Evolutionary conservation across 2,329 filamentous ascomycete species (phyloP).

Genomic region (Colletotrichum incanum): DNA sequence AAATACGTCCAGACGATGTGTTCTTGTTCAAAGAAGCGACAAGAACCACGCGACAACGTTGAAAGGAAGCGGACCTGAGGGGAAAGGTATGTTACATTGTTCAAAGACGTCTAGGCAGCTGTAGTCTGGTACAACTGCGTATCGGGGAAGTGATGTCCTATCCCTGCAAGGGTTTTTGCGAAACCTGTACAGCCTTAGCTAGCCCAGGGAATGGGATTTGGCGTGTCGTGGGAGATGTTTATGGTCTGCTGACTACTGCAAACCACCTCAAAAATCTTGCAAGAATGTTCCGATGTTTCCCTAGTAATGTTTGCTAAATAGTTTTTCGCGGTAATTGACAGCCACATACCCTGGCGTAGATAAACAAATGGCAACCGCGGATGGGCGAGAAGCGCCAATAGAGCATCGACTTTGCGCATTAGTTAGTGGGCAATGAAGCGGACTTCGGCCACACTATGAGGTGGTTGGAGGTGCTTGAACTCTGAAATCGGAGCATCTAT

Average conservation of each 20-base stretch:
- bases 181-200: neutral
- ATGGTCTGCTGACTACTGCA: too few species aligned
- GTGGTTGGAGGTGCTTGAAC: neutral
- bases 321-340: too few species aligned
- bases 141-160: constrained; percentile 9
- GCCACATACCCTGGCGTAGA: neutral
- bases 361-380: neutral
- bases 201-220: neutral
- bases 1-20: neutral
- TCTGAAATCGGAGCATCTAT: neutral
- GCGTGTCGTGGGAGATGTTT: neutral
- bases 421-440: neutral
- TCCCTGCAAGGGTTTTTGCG: neutral
- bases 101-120: neutral
- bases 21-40: neutral
- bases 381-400: neutral
- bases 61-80: neutral
- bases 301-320: neutral
- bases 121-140: constrained; percentile 3
- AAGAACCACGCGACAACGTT: neutral
- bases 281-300: neutral
- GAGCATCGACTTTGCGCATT: too few species aligned
- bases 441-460: neutral
- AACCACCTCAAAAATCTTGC: too few species aligned
- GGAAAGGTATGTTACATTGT: constrained; percentile 7